Evolutionary conservation across 352 stramenopile genomes (phyloP), one percentile per base, ranked within the genome.

Genomic region (Pythium plurisporium): DNA sequence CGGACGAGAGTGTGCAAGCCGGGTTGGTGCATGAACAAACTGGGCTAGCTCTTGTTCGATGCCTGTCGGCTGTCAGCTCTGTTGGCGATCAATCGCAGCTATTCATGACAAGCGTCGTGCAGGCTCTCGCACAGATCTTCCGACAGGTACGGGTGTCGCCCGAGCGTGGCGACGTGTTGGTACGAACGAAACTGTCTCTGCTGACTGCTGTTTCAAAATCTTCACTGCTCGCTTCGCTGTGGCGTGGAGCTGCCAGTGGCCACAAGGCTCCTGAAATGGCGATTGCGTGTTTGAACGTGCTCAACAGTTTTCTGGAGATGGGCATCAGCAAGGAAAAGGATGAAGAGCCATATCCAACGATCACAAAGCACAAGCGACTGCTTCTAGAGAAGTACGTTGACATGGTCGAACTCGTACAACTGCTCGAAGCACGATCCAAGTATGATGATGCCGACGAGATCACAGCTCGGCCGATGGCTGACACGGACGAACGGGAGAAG

Each of bases 271-370:
- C 62, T 15, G 67, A 81, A 9, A 52, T 88, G 49, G 50, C 65
- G 8, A 69, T 83, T 12, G 67, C 79, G 17, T 86, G 79, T 5
- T 53, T 91, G 0, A 94, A 88, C 34, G 65, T 86, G 7, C 42
- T 91, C 3, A 94, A 87, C 36, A 43, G 65, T 20, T 80, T 80
- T 40, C 61, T 93, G 4, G 78, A 87, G 38, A 73, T 72, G 25
- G 79, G 76, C 26, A 11, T 79, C 1, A 38, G 54, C 19, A 31
- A 48, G 10, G 51, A 65, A 19, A 37, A 51, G 12, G 61, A 65
- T 9, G 55, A 58, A 23, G 62, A 70, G 40, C 51, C 43, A 14
- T 25, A 46, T 27, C 43, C 67, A 50, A 55, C 58, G 4, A 66
- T 84, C 11, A 69, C 73, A 33, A 48, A 62, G 12, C 71, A 69